Conservation (phyloP, 2,329 filamentous ascomycete genomes). For the Whalleya microplaca region DNA sequence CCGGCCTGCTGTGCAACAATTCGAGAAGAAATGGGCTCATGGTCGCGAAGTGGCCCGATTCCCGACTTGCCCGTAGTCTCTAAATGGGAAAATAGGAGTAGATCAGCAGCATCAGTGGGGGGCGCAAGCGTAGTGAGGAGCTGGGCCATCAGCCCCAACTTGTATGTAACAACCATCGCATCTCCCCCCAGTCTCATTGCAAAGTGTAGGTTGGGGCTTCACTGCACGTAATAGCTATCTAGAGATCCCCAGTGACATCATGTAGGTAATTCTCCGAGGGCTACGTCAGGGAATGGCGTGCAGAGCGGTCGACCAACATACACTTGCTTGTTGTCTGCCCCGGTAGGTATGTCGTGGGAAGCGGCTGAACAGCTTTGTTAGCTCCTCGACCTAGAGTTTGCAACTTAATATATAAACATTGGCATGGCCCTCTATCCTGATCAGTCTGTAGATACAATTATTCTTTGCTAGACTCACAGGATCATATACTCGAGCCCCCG, state of each 20-base stretch:
- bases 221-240: too few species aligned
- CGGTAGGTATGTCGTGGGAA: constrained; percentile 13
- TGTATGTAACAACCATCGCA: neutral
- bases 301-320: neutral
- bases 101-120: constrained; percentile 28
- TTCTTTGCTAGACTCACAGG: neutral
- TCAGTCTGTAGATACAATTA: neutral
- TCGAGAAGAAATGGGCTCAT: constrained; percentile 21
- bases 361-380: constrained; percentile 18
- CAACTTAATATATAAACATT: constrained; percentile 1
- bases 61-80: constrained; percentile 11
- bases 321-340: neutral
- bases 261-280: too few species aligned
- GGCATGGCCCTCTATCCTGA: neutral
- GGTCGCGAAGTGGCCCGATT: constrained; percentile 13
- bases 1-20: constrained; percentile 10
- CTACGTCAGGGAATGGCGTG: constrained; percentile 8
- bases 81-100: constrained; percentile 23
- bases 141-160: constrained; percentile 15
- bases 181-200: too few species aligned
- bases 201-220: too few species aligned
- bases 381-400: too few species aligned
- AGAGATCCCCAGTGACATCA: too few species aligned
- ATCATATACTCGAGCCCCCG: neutral
- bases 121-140: constrained; percentile 8